Evolutionary conservation across 768 basidiomycete genomes (phyloP).

Genomic region (Hortiboletus campestris): DNA sequence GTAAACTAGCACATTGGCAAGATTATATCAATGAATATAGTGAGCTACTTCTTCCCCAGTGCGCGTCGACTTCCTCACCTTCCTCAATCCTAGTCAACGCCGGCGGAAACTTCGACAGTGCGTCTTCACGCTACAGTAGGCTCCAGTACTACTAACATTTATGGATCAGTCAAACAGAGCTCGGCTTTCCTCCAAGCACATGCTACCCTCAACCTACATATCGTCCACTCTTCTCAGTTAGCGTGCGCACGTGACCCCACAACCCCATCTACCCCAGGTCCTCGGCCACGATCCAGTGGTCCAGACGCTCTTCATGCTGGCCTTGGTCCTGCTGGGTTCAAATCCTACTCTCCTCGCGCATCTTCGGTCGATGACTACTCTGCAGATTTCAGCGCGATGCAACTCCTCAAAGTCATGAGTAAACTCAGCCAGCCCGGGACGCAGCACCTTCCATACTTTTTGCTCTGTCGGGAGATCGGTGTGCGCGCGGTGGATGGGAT

Average conservation of each 20-base stretch:
- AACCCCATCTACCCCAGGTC: slow-evolving; percentile 32
- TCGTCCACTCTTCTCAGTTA: slow-evolving; percentile 78
- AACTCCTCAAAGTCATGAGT: slow-evolving; percentile 79
- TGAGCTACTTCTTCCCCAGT: slow-evolving; percentile 23
- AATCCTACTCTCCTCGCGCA: slow-evolving; percentile 42
- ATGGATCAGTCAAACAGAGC: slow-evolving; percentile 62
- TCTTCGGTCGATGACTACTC: slow-evolving; percentile 45
- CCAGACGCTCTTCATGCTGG: slow-evolving; percentile 56
- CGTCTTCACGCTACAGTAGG: slow-evolving; percentile 24
- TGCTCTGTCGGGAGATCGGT: slow-evolving; percentile 80
- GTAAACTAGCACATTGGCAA: slow-evolving; percentile 80
- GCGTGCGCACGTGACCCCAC: slow-evolving; percentile 36
- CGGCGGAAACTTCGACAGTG: slow-evolving; percentile 69
- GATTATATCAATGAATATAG: slow-evolving; percentile 77
- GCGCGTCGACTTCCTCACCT: slow-evolving; percentile 2
- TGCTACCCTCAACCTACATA: slow-evolving; percentile 78
- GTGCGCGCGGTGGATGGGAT: slow-evolving; percentile 82
- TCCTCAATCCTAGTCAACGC: slow-evolving; percentile 56
- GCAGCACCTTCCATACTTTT: slow-evolving; percentile 72
- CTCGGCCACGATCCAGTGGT: slow-evolving; percentile 35
- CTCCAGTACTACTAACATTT: slow-evolving; percentile 4
- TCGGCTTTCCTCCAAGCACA: slow-evolving; percentile 87
- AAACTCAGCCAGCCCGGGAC: slow-evolving; percentile 65
- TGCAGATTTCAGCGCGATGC: slow-evolving; percentile 74
- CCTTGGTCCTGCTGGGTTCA: slow-evolving; percentile 62